phyloP scores from a whole-genome alignment of 2,329 filamentous ascomycete species.

The Ophiocordyceps camponoti-rufipedis region DNA sequence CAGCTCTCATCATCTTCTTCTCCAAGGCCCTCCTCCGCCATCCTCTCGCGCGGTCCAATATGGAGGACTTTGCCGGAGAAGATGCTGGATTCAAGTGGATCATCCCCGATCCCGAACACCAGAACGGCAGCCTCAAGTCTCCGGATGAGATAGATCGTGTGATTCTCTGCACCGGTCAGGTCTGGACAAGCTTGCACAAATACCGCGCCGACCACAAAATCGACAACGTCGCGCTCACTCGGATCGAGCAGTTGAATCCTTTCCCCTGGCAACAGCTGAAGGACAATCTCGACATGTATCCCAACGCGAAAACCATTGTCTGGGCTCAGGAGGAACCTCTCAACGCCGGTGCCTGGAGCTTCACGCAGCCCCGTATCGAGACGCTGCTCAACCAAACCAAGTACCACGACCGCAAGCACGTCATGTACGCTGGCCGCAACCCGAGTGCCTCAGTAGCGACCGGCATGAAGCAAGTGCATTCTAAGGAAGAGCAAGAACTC shows the following conservation, averaged over 20 bases:
- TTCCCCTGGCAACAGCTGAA: constrained; percentile 97
- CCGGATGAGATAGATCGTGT: constrained; percentile 85
- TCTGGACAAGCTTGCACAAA: constrained; percentile 80
- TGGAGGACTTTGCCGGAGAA: constrained; percentile 81
- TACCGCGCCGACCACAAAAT: constrained; percentile 74
- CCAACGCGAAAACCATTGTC: constrained; percentile 92
- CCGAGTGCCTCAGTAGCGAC: constrained; percentile 89
- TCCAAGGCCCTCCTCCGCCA: constrained; percentile 93
- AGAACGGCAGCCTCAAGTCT: constrained; percentile 52
- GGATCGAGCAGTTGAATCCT: constrained; percentile 93
- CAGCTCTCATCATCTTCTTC: constrained; percentile 93
- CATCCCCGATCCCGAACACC: constrained; percentile 76
- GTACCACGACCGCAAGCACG: constrained; percentile 84
- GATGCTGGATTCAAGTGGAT: constrained; percentile 88
- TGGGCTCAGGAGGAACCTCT: constrained; percentile 97
- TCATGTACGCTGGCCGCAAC: constrained; percentile 91
- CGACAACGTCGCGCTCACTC: constrained; percentile 83
- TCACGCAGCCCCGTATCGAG: constrained; percentile 93
- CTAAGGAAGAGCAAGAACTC: constrained; percentile 84
- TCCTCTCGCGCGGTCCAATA: constrained; percentile 70
- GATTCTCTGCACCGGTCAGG: constrained; percentile 86
- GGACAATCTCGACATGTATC: constrained; percentile 93
- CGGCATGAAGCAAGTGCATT: constrained; percentile 71
- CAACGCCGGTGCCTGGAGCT: constrained; percentile 93
- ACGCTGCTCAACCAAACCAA: constrained; percentile 85